Base-by-base conservation (phyloP, 495 filamentous ascomycete species). In the Symbiotaphrina buchneri region DNA sequence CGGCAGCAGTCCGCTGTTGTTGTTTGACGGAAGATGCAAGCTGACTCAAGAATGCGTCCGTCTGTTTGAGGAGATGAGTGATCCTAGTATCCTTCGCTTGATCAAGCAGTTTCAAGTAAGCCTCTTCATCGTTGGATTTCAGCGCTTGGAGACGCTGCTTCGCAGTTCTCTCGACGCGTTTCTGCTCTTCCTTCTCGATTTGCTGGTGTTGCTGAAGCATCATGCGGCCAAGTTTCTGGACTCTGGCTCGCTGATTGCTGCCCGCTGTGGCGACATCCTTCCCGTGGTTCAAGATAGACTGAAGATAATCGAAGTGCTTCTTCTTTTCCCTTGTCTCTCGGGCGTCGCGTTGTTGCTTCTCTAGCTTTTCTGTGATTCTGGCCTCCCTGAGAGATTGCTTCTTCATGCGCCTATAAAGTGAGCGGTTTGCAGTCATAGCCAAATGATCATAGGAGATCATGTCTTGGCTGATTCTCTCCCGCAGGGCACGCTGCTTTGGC, bases 21-120 rank as follows among this genome's bases (percentile, higher is more conserved):
- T 73, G 64, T 38, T 85, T 76, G 36, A 97, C 87, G 15, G 85
- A 94, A 3, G 72, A 66, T 13, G 90, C 84, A 34, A 97, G 80
- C 51, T 94, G 84, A 33, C 82, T 75, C 51, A 97, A 63, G 65
- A 95, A 97, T 28, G 79, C 82, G 49, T 97, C 85, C 20, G 87
- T 97, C 54, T 97, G 87, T 39, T 73, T 77, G 20, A 97, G 68
- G 36, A 97, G 62, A 47, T 97, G 87, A 10, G 90, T 87, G 41
- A 97, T 95, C 71, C 87, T 85, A 14, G 82, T 93, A 59, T 97
- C 87, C 58, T 97, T 97, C 36, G 87, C 90, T 47, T 97, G 84
- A 46, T 84, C 87, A 39, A 97, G 71, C 39, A 97, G 59, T 47
- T 93, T 94, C 43, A 95, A 59, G 47, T 97, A 97, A 0, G 87